Evolutionary conservation across 169 alveolate species (phyloP).

Genomic region (Cyclospora cayetanensis): DNA sequence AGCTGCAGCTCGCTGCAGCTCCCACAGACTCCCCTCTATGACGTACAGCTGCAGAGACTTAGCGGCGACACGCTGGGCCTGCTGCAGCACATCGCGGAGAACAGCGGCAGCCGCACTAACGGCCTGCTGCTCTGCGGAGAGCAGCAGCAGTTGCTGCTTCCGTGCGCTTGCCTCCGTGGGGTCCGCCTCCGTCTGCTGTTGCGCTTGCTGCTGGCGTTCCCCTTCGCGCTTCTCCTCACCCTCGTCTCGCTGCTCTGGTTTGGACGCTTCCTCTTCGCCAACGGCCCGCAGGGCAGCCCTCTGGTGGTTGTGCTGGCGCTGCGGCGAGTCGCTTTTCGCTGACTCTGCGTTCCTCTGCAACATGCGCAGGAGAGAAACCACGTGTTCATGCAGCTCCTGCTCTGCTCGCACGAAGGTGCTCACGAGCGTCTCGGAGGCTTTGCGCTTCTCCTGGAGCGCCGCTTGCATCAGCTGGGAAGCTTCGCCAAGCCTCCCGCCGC

Average conservation of each 20-base stretch:
- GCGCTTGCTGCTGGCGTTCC: not conserved
- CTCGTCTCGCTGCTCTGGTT: not conserved
- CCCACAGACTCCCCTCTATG: not conserved
- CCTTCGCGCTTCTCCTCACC: not conserved
- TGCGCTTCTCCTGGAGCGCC: not conserved
- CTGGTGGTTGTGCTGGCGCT: not conserved
- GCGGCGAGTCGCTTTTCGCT: not conserved
- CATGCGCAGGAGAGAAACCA: not conserved
- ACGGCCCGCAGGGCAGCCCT: slow-evolving; percentile 2
- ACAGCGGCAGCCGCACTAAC: slow-evolving; percentile 16
- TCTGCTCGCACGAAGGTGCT: not conserved
- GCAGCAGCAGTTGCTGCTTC: slow-evolving; percentile 16
- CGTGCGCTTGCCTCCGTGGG: no score
- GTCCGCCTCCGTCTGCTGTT: not conserved
- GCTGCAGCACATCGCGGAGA: slow-evolving; percentile 30
- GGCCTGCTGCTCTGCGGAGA: slow-evolving; percentile 4
- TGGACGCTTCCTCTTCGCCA: not conserved
- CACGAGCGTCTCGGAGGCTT: slow-evolving; percentile 1
- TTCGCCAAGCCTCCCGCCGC: not conserved
- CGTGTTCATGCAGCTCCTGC: slow-evolving; percentile 35
- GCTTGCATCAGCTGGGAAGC: not conserved
- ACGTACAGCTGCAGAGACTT: slow-evolving; percentile 32
- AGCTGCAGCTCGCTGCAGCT: not conserved
- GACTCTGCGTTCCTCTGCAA: not conserved
- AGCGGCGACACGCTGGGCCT: slow-evolving; percentile 5